phyloP scores from a whole-genome alignment of 768 basidiomycete species.

The Austroboletus festivus region DNA sequence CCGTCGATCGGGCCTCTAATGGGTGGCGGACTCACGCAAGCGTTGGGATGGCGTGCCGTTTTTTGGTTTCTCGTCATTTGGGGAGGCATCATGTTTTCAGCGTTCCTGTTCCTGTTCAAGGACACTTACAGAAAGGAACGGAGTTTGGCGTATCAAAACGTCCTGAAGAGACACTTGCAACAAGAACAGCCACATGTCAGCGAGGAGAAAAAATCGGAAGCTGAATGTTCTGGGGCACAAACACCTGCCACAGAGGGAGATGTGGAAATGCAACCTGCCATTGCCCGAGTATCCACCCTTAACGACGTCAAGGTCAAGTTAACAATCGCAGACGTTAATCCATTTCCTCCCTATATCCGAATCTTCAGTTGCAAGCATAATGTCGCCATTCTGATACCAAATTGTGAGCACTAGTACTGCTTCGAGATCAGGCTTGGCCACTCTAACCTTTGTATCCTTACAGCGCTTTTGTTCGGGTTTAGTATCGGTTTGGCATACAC shows the following conservation, averaged over 20 bases:
- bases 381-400: constrained; percentile 48
- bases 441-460: too few relatives aligned
- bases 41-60: constrained; percentile 77
- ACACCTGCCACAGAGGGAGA: constrained; percentile 21
- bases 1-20: constrained; percentile 60
- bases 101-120: constrained; percentile 67
- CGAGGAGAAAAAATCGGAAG: constrained; percentile 13
- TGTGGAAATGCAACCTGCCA: constrained; percentile 21
- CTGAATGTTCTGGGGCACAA: too few relatives aligned
- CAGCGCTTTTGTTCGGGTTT: constrained; percentile 70
- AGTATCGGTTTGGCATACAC: constrained; percentile 74
- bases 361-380: constrained; percentile 68
- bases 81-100: constrained; percentile 49
- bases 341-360: constrained; percentile 56
- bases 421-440: too few relatives aligned
- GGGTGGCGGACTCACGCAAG: constrained; percentile 63
- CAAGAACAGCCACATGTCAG: not conserved
- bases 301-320: constrained; percentile 51
- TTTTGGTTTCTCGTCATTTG: constrained; percentile 82
- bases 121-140: constrained; percentile 86
- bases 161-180: constrained; percentile 44
- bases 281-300: too few relatives aligned
- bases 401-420: constrained; percentile 14
- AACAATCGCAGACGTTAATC: constrained; percentile 71
- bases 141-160: constrained; percentile 73